Conservation (phyloP, 805 yeast genomes). For the Barnettozyma sp. region DNA sequence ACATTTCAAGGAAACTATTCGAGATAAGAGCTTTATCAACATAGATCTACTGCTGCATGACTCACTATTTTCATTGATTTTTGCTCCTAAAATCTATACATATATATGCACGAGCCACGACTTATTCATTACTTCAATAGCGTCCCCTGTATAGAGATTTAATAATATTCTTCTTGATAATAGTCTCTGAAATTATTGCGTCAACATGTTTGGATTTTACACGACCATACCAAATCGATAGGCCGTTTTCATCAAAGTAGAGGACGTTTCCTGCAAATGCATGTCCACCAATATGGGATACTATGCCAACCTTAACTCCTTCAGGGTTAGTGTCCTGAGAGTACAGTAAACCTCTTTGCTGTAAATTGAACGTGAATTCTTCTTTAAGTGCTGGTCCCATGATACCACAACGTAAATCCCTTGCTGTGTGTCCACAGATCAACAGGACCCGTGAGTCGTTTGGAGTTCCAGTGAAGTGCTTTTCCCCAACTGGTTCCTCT, state of each 20-base stretch:
- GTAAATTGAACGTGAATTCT: constrained; percentile 43
- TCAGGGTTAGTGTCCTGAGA: constrained; percentile 17
- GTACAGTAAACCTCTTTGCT: constrained; percentile 27
- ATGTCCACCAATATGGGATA: constrained; percentile 84
- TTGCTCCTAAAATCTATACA: too few species aligned
- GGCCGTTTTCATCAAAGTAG: constrained; percentile 39
- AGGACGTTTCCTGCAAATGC: constrained; percentile 78
- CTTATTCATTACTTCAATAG: constrained; percentile 1
- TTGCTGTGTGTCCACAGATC: constrained; percentile 57
- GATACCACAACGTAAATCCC: constrained; percentile 64
- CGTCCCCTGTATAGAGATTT: constrained; percentile 51
- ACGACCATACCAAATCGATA: constrained; percentile 65
- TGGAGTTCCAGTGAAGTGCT: constrained; percentile 12
- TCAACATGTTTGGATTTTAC: constrained; percentile 62
- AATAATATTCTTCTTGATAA: constrained; percentile 43
- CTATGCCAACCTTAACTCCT: constrained; percentile 41
- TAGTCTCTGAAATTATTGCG: constrained; percentile 52
- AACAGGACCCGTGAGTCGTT: constrained; percentile 30
- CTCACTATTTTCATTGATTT: too few species aligned
- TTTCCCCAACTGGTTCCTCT: background rate
- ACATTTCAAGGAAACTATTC: constrained; percentile 44
- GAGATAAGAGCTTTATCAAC: constrained; percentile 35
- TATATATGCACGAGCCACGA: too few species aligned
- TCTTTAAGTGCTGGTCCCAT: constrained; percentile 50
- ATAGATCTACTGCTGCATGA: too few species aligned